Percentiles rank a stretch among this genome's conserved stretches.
Conservation (phyloP, 169 alveolate genomes). For the Plasmodium malariae region DNA sequence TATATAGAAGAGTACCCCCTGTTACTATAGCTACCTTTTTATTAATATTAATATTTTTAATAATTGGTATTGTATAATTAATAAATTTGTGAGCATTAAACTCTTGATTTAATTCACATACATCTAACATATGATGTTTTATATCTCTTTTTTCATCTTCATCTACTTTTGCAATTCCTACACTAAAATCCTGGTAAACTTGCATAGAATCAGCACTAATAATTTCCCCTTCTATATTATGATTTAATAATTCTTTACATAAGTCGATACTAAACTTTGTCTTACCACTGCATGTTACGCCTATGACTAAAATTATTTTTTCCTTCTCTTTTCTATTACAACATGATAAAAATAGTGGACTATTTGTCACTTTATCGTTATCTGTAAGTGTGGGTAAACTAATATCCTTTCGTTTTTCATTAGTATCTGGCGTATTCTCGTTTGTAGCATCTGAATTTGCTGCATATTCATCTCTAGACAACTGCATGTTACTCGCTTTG, state of each 20-base stretch:
- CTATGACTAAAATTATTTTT: constrained; percentile 79
- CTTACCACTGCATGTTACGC: constrained; percentile 86
- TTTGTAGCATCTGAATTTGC: no score
- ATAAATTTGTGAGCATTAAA: constrained; percentile 81
- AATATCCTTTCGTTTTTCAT: no score
- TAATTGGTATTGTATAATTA: constrained; percentile 67
- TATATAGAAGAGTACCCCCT: constrained; percentile 84
- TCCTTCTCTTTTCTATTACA: constrained; percentile 28
- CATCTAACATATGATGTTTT: constrained; percentile 82
- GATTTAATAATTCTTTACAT: constrained; percentile 66
- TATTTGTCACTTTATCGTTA: no score
- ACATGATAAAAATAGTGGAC: no score
- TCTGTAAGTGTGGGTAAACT: no score
- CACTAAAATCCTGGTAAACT: constrained; percentile 81
- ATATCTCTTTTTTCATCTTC: constrained; percentile 76
- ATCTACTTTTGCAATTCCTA: constrained; percentile 84
- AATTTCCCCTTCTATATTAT: constrained; percentile 80
- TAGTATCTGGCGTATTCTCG: no score
- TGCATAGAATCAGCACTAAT: constrained; percentile 87
- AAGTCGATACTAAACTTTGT: constrained; percentile 83
- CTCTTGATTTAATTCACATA: constrained; percentile 74
- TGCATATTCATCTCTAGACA: no score
- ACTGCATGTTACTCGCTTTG: constrained; percentile 3
- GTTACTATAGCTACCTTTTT: constrained; percentile 79
- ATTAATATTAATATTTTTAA: constrained; percentile 26